Evolutionary conservation across 208 protist genomes (phyloP).

Genomic region (Wallacemonas sp.): DNA sequence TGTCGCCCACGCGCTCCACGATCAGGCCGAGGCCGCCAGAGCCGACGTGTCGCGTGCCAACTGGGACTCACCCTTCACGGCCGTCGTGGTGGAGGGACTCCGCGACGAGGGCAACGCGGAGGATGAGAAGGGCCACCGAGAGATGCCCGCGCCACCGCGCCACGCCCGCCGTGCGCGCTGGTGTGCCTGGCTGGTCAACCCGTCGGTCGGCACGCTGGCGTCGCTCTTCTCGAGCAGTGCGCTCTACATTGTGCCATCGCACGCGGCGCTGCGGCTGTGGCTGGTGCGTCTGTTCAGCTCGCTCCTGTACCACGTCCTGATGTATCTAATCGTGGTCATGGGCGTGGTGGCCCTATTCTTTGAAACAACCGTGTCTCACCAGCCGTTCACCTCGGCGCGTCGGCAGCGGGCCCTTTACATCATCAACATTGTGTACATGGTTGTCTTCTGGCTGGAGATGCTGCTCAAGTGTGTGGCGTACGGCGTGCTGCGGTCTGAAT

Average conservation of each 20-base stretch:
- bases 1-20: background rate
- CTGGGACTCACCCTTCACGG: background rate
- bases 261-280: slow-evolving; percentile 24
- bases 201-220: background rate
- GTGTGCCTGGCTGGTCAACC: background rate
- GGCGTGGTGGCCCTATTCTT: slow-evolving; percentile 65
- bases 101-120: too few relatives aligned
- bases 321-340: slow-evolving; percentile 29
- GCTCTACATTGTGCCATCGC: slow-evolving; percentile 5
- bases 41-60: background rate
- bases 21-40: background rate
- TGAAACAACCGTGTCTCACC: slow-evolving; percentile 25
- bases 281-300: slow-evolving; percentile 41
- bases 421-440: slow-evolving; percentile 49
- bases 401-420: slow-evolving; percentile 16
- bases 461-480: slow-evolving; percentile 53
- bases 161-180: background rate
- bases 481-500: slow-evolving; percentile 28
- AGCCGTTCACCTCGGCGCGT: background rate
- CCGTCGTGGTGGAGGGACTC: too few relatives aligned
- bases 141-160: too few relatives aligned
- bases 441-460: slow-evolving; percentile 64
- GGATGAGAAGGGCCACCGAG: too few relatives aligned
- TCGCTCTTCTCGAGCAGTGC: background rate
- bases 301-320: slow-evolving; percentile 34